A percentile compares a stretch with the other conserved stretches of the same genome.
These are phyloP conservation scores for Acanthamoeba sp. DNA, from an alignment of 208 protist genomes.

Conservation along the genomic window DNA sequence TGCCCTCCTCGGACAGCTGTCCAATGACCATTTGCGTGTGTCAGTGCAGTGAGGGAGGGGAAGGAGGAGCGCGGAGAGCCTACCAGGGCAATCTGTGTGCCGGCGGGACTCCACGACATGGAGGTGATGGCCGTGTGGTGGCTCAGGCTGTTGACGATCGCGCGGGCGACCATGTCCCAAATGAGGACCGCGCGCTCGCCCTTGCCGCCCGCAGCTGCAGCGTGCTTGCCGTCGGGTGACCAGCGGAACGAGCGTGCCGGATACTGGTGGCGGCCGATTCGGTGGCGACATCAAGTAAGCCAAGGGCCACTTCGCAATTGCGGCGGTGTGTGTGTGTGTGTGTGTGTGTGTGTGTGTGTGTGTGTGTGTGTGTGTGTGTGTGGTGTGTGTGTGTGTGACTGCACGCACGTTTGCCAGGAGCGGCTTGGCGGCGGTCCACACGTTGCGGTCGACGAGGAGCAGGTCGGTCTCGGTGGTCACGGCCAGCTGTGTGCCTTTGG, in stretches of 20 bases:
- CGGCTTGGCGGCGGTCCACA: conserved; percentile 20
- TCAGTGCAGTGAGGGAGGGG: background rate
- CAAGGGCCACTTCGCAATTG: too few relatives aligned
- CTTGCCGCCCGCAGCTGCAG: background rate
- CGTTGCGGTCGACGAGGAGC: background rate
- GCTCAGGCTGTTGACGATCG: background rate
- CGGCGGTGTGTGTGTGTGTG: too few relatives aligned
- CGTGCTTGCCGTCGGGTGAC: conserved; percentile 1
- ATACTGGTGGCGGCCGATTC: background rate
- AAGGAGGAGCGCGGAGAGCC: background rate
- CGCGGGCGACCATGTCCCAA: background rate
- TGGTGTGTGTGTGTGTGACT: too few relatives aligned
- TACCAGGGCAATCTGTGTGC: background rate
- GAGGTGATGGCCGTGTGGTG: background rate
- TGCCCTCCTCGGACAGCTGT: background rate
- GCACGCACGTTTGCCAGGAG: background rate
- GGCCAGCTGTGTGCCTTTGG: background rate
- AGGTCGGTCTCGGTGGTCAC: background rate
- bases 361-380: too few relatives aligned
- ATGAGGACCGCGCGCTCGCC: background rate
- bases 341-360: too few relatives aligned
- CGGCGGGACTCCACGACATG: background rate
- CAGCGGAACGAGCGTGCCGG: background rate
- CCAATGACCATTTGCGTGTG: background rate
- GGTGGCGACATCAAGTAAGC: too few relatives aligned